Percentiles rank a stretch among this genome's conserved stretches.
Evolutionary conservation across 306 rosid genomes (phyloP).

Genomic region (Albizia julibrissin): DNA sequence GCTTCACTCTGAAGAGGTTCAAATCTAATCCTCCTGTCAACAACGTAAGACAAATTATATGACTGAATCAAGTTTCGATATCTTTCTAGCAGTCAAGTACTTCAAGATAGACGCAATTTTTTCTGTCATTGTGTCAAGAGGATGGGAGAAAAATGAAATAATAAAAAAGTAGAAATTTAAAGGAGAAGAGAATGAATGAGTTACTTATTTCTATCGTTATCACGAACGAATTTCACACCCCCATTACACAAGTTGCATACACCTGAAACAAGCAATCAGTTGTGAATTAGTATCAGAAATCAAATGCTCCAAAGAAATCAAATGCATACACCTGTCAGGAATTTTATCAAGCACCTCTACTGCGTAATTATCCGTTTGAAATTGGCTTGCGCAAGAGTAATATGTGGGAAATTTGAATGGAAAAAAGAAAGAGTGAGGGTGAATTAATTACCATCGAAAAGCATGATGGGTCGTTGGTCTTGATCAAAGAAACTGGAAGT

Average conservation of each 20-base stretch:
- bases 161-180: not conserved
- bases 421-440: not conserved
- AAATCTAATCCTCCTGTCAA: conserved; percentile 69
- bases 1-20: conserved; percentile 95
- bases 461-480: conserved; percentile 89
- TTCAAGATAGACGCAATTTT: not conserved
- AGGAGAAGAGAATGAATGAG: conserved; percentile 5
- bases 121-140: not conserved
- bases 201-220: conserved; percentile 73
- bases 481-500: conserved; percentile 74
- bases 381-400: not conserved
- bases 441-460: conserved; percentile 71
- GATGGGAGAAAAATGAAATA: not conserved
- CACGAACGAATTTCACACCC: conserved; percentile 87
- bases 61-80: not conserved
- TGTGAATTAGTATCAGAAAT: not conserved
- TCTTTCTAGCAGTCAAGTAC: not conserved
- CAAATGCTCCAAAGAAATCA: not conserved
- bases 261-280: conserved; percentile 42
- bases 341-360: not conserved
- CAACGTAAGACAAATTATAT: not conserved
- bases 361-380: not conserved
- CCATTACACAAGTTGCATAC: conserved; percentile 96
- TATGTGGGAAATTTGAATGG: not conserved
- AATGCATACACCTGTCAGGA: no score